phyloP scores from a whole-genome alignment of 345 rosid species.

The Eucalyptus cloeziana region DNA sequence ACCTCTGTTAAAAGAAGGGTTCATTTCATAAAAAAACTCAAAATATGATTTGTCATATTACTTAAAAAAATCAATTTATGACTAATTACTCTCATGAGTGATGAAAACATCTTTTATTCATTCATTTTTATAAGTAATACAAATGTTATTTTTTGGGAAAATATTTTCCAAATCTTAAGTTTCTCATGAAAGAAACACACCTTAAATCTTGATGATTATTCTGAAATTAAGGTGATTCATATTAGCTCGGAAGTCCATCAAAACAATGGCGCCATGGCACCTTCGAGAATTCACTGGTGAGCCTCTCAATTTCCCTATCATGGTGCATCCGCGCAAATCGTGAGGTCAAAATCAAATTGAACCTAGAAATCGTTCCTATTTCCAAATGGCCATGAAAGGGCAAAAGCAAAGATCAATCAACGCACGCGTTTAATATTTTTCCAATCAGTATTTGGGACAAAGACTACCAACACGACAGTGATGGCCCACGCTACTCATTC shows the following conservation, averaged over 20 bases:
- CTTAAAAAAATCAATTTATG: background rate
- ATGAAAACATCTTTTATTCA: background rate
- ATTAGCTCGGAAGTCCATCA: background rate
- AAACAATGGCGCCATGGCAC: background rate
- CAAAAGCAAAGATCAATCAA: background rate
- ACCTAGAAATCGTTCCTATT: background rate
- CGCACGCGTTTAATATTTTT: background rate
- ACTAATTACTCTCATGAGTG: too few species aligned
- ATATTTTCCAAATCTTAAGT: background rate
- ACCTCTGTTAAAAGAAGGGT: background rate
- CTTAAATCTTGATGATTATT: background rate
- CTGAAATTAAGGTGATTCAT: background rate
- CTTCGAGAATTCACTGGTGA: background rate
- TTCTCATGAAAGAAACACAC: background rate
- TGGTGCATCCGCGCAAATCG: background rate
- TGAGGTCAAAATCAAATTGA: background rate
- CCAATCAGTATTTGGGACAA: background rate
- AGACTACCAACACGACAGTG: background rate
- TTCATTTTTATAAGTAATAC: background rate
- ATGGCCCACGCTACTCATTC: too few species aligned
- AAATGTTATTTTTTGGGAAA: accelerated
- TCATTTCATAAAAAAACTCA: background rate
- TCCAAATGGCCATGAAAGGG: background rate
- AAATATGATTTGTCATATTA: background rate
- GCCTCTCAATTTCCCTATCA: background rate